phyloP scores from a whole-genome alignment of 257 asterid genomes.

The Dorcoceras hygrometricum region DNA sequence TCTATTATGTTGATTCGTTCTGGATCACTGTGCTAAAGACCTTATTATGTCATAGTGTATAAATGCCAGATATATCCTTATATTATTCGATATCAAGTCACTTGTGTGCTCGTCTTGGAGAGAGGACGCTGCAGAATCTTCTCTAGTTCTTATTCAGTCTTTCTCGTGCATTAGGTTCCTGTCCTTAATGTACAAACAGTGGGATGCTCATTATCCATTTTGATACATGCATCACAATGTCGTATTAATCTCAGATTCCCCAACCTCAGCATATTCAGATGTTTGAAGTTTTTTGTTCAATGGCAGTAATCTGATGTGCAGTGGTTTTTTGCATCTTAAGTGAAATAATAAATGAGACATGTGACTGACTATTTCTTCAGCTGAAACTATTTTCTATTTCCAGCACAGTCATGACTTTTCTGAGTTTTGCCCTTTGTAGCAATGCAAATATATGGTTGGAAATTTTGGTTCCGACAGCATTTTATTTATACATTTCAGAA shows the following conservation, averaged over 20 bases:
- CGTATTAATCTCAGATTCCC: conserved; percentile 3
- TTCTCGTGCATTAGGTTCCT: conserved; percentile 7
- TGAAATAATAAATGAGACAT: neutral
- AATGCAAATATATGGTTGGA: neutral
- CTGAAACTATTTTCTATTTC: conserved; percentile 18
- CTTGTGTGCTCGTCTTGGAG: conserved; percentile 1
- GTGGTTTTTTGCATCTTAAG: neutral
- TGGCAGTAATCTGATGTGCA: neutral
- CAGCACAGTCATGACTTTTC: neutral
- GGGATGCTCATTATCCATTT: neutral
- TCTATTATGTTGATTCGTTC: conserved; percentile 20
- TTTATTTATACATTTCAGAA: conserved; percentile 7
- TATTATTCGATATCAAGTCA: conserved; percentile 11
- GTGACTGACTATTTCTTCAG: conserved; percentile 8
- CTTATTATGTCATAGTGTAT: neutral
- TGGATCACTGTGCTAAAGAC: neutral
- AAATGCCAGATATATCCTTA: neutral
- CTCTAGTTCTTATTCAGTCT: neutral
- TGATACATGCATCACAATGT: conserved; percentile 1
- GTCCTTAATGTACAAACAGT: conserved; percentile 15
- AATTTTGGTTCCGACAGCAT: conserved; percentile 4
- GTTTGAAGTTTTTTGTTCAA: conserved; percentile 11
- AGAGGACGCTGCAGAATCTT: conserved; percentile 16
- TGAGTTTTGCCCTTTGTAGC: conserved; percentile 6
- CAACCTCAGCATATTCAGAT: neutral